Base-by-base conservation (phyloP, 2,329 filamentous ascomycete species). In the Clarireedia paspali region DNA sequence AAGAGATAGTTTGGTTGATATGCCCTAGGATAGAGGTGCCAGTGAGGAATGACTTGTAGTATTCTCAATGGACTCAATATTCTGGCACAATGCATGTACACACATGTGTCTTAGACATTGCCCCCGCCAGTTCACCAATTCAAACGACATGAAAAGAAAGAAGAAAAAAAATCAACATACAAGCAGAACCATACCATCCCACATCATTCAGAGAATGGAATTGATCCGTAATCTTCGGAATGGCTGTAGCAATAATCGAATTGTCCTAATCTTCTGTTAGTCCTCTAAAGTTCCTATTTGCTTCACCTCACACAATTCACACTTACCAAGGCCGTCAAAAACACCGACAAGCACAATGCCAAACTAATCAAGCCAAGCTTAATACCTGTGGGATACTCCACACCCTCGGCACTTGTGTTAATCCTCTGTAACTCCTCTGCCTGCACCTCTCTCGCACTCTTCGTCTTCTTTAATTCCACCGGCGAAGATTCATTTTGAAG, bases 131-230 rank as follows among this genome's bases (percentile, higher is more conserved):
- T 26, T 23, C 42, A 46, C 20, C 2, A 10, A 46, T 9, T 23
- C 17, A 6, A 24, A 24, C 24, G 14, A 14, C 24, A 6, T n/a
- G 9, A 44, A 44, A 26, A 34, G 7, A 44, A 36, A 34, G 7
- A 38, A 24, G n/a, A 2, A 17, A 1, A 10, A 34, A 38, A 36
- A 26, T 6, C 9, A 79, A 70, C 67, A 79, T 78, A 62, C 76
- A 81, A 48, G 77, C 77, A 23, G 77, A 74, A 4, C 78, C 80
- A 60, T 84, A 84, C 82, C 82, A 85, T 24, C 77, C 76, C 14
- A 76, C 59, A 70, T 68, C 15, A 71, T 74, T 67, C 72, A 73
- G 60, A 73, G 74, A 27, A 73, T 79, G 64, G 77, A 81, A 66
- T 72, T 77, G 50, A 49, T 67, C 74, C 1, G 79, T 80, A 63